phyloP scores from a whole-genome alignment of 2,329 filamentous ascomycete genomes.

The Venturia pyrina region DNA sequence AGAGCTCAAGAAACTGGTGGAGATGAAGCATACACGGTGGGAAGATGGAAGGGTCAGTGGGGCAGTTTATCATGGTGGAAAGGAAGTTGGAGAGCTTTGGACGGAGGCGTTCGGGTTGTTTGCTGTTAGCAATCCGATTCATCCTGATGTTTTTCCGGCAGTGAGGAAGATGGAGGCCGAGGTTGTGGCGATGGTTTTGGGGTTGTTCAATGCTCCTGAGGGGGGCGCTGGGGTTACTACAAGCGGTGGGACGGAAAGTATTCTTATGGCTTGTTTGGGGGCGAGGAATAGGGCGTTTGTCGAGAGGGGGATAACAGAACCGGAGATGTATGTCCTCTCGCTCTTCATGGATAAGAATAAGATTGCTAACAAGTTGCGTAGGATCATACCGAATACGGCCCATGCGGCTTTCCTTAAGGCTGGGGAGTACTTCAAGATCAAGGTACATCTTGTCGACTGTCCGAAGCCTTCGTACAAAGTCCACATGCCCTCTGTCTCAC shows the following conservation, averaged over 20 bases:
- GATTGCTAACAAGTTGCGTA: slow-evolving; percentile 26
- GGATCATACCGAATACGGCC: slow-evolving; percentile 87
- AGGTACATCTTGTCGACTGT: slow-evolving; percentile 77
- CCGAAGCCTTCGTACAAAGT: slow-evolving; percentile 81
- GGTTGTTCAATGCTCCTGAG: slow-evolving; percentile 81
- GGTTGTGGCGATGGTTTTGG: slow-evolving; percentile 85
- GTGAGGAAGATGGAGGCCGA: slow-evolving; percentile 99
- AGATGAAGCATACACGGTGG: slow-evolving; percentile 91
- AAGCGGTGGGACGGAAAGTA: slow-evolving; percentile 89
- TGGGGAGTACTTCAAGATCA: slow-evolving; percentile 92
- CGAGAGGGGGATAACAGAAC: slow-evolving; percentile 81
- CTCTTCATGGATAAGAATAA: slow-evolving; percentile 14
- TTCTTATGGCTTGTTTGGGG: slow-evolving; percentile 86
- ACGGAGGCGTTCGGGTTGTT: slow-evolving; percentile 90
- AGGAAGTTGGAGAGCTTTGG: slow-evolving; percentile 71
- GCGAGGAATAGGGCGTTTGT: slow-evolving; percentile 80
- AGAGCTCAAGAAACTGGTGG: slow-evolving; percentile 68
- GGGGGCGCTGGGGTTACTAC: slow-evolving; percentile 82
- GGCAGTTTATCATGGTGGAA: slow-evolving; percentile 90
- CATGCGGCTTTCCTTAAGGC: slow-evolving; percentile 97
- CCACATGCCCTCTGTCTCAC: slow-evolving; percentile 63
- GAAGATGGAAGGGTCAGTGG: slow-evolving; percentile 92
- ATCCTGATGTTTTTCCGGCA: slow-evolving; percentile 95
- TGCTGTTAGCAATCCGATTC: slow-evolving; percentile 90
- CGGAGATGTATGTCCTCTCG: slow-evolving; percentile 65